phyloP scores from a whole-genome alignment of 225 moss, liverwort and hornwort genomes.

The Straminergon stramineum region DNA sequence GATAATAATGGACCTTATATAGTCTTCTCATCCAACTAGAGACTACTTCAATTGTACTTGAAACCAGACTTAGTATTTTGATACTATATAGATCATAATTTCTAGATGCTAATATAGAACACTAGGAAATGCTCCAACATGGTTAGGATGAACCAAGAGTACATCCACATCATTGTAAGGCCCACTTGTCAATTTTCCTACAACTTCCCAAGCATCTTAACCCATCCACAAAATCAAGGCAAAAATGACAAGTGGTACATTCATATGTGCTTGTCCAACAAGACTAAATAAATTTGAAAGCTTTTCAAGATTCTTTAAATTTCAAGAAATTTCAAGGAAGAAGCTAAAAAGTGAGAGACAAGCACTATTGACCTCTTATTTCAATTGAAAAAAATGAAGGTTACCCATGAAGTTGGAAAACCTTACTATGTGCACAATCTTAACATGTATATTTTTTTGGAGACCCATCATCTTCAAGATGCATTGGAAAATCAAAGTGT shows the following conservation, averaged over 20 bases:
- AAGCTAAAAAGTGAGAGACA: background rate
- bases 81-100: background rate
- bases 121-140: background rate
- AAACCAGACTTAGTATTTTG: background rate
- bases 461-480: background rate
- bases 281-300: background rate
- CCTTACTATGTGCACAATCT: background rate
- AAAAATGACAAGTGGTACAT: background rate
- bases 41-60: background rate
- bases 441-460: background rate
- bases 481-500: background rate
- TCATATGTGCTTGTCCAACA: background rate
- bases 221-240: background rate
- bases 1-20: background rate
- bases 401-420: background rate
- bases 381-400: background rate
- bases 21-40: background rate
- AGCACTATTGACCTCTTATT: background rate
- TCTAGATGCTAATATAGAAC: background rate
- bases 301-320: background rate
- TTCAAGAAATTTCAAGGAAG: too few relatives aligned
- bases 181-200: accelerated
- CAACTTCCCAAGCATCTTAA: accelerated
- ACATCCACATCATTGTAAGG: background rate
- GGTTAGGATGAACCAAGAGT: background rate